Percentiles rank a stretch among this genome's conserved stretches.
phyloP scores from a whole-genome alignment of 2,329 filamentous ascomycete genomes.

The Leptographium wingfieldii region DNA sequence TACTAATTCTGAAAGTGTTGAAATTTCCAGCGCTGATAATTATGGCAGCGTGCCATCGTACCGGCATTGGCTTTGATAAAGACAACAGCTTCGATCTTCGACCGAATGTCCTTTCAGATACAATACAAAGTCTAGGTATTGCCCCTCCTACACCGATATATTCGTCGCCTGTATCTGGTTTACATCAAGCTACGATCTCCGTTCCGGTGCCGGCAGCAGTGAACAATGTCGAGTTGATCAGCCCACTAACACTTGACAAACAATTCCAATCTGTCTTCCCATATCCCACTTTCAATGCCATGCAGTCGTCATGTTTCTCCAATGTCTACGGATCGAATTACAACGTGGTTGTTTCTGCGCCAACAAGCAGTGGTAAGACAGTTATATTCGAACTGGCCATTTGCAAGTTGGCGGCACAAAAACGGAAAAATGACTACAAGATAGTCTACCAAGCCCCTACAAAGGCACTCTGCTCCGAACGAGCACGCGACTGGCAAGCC shows the following conservation, averaged over 20 bases:
- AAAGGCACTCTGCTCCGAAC: constrained; percentile 69
- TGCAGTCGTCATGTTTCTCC: constrained; percentile 69
- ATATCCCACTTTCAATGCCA: constrained; percentile 65
- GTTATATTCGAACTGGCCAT: constrained; percentile 72
- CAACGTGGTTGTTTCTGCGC: constrained; percentile 69
- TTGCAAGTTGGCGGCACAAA: constrained; percentile 51
- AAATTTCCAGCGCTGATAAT: not conserved
- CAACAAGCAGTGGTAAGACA: constrained; percentile 79
- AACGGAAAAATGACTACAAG: constrained; percentile 53
- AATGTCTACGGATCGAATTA: constrained; percentile 53
- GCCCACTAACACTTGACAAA: constrained; percentile 48
- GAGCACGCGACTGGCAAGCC: constrained; percentile 61
- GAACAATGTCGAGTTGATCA: constrained; percentile 18
- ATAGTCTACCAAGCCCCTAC: constrained; percentile 77
- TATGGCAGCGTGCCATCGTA: not conserved
- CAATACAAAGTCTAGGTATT: not conserved
- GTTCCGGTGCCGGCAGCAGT: not conserved
- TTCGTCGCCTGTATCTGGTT: not conserved
- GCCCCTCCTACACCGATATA: not conserved
- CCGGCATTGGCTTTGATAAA: not conserved
- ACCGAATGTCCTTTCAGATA: not conserved
- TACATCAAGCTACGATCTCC: not conserved
- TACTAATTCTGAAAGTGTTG: not conserved
- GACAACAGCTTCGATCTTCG: not conserved
- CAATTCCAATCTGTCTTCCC: constrained; percentile 54